Percentiles rank a stretch among this genome's conserved stretches.
phyloP scores from a whole-genome alignment of 495 filamentous ascomycete species.

The Aspergillus avenaceus region DNA sequence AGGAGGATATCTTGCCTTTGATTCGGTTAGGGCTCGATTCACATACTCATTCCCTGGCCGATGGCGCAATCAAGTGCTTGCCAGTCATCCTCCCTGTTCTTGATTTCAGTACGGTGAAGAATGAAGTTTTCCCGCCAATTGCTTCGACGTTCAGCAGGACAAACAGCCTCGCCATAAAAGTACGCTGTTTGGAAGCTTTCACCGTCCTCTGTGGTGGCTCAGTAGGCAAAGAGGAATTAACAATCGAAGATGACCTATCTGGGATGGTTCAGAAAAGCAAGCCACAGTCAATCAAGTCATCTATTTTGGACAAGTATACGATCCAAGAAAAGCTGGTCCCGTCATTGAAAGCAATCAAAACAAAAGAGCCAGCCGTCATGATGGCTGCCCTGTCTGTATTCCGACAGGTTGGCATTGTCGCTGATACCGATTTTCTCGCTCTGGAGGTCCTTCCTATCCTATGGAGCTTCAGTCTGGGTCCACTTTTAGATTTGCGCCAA shows the following conservation, averaged over 20 bases:
- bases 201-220: conserved; percentile 79
- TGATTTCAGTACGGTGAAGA: conserved; percentile 94
- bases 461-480: conserved; percentile 90
- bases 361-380: conserved; percentile 96
- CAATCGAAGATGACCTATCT: conserved; percentile 62
- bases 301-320: conserved; percentile 92
- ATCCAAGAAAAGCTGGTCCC: conserved; percentile 96
- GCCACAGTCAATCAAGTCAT: conserved; percentile 55
- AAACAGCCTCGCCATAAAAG: conserved; percentile 88
- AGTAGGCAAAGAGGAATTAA: conserved; percentile 32
- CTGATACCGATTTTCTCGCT: conserved; percentile 89
- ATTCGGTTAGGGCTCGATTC: conserved; percentile 79
- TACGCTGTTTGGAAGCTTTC: conserved; percentile 85
- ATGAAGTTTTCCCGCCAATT: conserved; percentile 89
- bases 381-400: conserved; percentile 87
- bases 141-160: conserved; percentile 87
- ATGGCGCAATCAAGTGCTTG: conserved; percentile 73
- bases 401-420: conserved; percentile 71
- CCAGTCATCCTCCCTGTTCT: conserved; percentile 72
- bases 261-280: conserved; percentile 52
- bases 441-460: conserved; percentile 84
- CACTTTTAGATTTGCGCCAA: conserved; percentile 78
- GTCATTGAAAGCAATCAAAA: conserved; percentile 87
- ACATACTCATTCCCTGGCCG: conserved; percentile 80
- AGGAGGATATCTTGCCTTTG: conserved; percentile 86